A percentile compares a stretch with the other conserved stretches of the same genome.
These are phyloP conservation scores for Botrytis deweyae DNA, from an alignment of 2,329 filamentous ascomycete genomes.

Conservation along the genomic window DNA sequence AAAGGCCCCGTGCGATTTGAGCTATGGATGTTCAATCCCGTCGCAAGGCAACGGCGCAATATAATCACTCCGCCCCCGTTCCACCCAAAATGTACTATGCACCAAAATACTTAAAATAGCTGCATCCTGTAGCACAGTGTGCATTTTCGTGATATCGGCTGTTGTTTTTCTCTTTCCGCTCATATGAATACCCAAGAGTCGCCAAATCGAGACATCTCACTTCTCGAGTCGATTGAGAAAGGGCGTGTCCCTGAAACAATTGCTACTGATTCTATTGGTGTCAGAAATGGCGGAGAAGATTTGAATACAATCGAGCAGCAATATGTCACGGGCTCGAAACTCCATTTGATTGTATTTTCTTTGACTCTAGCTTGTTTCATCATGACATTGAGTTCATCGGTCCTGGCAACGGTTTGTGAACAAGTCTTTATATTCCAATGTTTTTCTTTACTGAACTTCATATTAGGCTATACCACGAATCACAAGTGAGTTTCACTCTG, in stretches of 20 bases:
- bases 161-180: not conserved
- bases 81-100: not conserved
- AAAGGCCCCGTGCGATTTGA: not conserved
- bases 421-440: not conserved
- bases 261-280: not conserved
- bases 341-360: not conserved
- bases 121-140: not conserved
- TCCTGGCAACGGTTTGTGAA: not conserved
- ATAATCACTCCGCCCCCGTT: not conserved
- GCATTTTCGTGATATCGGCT: not conserved
- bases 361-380: not conserved
- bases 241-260: not conserved
- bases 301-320: not conserved
- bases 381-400: not conserved
- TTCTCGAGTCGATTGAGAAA: not conserved
- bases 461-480: not conserved
- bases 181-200: not conserved
- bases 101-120: not conserved
- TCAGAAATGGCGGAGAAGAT: not conserved
- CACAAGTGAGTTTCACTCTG: not conserved
- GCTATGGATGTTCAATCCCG: not conserved
- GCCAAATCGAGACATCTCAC: not conserved
- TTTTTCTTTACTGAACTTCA: not conserved
- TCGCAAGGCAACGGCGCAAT: not conserved
- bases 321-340: not conserved